Evolutionary conservation across 2,329 filamentous ascomycete genomes (phyloP).

Genomic region (Setomelanomma holmii): DNA sequence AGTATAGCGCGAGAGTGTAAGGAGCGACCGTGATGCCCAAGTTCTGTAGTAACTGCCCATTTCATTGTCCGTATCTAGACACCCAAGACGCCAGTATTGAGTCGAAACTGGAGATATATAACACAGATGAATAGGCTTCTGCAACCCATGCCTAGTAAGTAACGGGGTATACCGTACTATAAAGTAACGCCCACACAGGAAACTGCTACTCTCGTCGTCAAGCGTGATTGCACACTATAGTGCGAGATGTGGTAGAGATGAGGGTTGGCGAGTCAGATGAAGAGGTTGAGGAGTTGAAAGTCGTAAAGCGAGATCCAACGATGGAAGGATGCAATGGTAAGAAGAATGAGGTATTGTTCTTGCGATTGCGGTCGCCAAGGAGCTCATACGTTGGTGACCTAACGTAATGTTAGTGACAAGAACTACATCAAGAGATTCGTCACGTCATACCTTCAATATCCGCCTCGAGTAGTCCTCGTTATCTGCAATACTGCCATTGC

Average conservation of each 20-base stretch:
- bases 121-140: slow-evolving; percentile 18
- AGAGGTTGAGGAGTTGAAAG: slow-evolving; percentile 22
- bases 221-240: slow-evolving; percentile 37
- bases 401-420: slow-evolving; percentile 17
- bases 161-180: slow-evolving; percentile 26
- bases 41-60: slow-evolving; percentile 16
- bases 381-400: slow-evolving; percentile 48
- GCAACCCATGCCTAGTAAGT: slow-evolving; percentile 12
- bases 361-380: slow-evolving; percentile 6
- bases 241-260: slow-evolving; percentile 25
- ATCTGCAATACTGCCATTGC: slow-evolving; percentile 95
- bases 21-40: slow-evolving; percentile 17
- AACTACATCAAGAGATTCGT: slow-evolving; percentile 2
- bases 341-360: not conserved
- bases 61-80: slow-evolving; percentile 28
- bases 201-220: slow-evolving; percentile 42
- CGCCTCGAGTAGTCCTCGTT: slow-evolving; percentile 96
- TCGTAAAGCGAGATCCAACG: too few species aligned
- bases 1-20: slow-evolving; percentile 13
- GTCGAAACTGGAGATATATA: slow-evolving; percentile 24
- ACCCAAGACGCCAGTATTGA: slow-evolving; percentile 9
- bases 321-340: too few species aligned
- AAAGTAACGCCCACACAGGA: slow-evolving; percentile 26
- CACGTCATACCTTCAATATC: slow-evolving; percentile 79
- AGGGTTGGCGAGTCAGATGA: too few species aligned